phyloP scores from a whole-genome alignment of 306 rosid genomes.

The Acacia acuminata region DNA sequence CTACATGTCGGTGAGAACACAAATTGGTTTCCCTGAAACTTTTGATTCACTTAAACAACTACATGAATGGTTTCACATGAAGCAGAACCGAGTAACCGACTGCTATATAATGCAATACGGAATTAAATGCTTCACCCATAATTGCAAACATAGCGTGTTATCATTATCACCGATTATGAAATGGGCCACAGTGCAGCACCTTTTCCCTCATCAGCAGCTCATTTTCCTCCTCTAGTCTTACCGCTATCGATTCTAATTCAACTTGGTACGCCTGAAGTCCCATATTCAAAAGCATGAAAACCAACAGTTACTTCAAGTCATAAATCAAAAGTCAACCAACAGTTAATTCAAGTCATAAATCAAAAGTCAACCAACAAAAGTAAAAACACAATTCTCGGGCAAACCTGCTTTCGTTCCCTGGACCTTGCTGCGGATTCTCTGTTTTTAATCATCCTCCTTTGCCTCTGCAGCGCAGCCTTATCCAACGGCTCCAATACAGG shows the following conservation, averaged over 20 bases:
- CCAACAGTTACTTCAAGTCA: not conserved
- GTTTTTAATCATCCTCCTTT: slow-evolving; percentile 17
- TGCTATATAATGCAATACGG: not conserved
- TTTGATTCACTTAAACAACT: not conserved
- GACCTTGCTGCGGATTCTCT: slow-evolving; percentile 23
- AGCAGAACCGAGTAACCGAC: not conserved
- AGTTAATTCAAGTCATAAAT: not conserved
- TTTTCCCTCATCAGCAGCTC: slow-evolving; percentile 75
- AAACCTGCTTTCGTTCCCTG: slow-evolving; percentile 13
- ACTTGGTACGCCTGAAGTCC: slow-evolving; percentile 79
- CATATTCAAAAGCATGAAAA: not conserved
- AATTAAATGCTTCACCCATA: not conserved
- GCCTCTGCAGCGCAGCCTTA: slow-evolving; percentile 12
- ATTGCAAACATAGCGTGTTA: not conserved
- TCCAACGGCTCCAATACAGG: slow-evolving; percentile 14
- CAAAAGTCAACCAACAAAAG: not conserved
- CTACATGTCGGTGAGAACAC: not conserved
- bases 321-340: not conserved
- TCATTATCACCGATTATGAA: not conserved
- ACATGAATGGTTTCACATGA: not conserved
- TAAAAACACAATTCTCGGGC: not conserved
- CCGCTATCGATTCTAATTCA: slow-evolving; percentile 80
- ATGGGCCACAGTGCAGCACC: slow-evolving; percentile 44
- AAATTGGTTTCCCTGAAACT: not conserved
- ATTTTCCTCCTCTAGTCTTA: slow-evolving; percentile 80